These are phyloP conservation scores for Chalciporus piperatus DNA, from an alignment of 768 basidiomycete genomes.

Conservation along the genomic window DNA sequence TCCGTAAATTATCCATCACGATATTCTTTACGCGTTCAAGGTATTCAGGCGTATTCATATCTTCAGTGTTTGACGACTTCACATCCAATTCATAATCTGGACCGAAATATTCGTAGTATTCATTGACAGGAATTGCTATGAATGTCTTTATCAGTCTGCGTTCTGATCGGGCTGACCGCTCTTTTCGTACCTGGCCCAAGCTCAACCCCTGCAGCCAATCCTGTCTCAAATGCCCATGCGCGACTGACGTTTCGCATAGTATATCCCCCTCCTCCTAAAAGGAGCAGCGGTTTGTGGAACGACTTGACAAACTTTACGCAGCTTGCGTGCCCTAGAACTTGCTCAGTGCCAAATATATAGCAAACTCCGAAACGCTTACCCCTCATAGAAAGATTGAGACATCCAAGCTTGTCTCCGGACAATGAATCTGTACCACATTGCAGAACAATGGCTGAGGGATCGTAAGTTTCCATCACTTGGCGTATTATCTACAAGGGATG, in stretches of 20 bases:
- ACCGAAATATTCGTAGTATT: conserved; percentile 99
- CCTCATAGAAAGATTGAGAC: conserved; percentile 94
- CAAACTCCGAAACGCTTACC: conserved; percentile 39
- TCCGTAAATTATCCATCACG: conserved; percentile 86
- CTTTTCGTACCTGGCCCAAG: conserved; percentile 65
- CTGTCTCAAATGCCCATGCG: conserved; percentile 98
- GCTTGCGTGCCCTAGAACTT: conserved; percentile 79
- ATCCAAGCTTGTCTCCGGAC: conserved; percentile 93
- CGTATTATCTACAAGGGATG: conserved; percentile 69
- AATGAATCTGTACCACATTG: conserved; percentile 98
- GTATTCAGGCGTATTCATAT: conserved; percentile 91
- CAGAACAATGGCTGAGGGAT: conserved; percentile 91
- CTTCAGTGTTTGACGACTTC: conserved; percentile 90
- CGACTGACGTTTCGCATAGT: conserved; percentile 98
- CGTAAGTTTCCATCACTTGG: conserved; percentile 92
- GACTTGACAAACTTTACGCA: conserved; percentile 97
- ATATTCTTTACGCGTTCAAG: conserved; percentile 90
- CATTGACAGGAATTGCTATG: conserved; percentile 95
- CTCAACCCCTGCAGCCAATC: conserved; percentile 95
- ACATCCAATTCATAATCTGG: conserved; percentile 97
- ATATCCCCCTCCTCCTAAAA: conserved; percentile 97
- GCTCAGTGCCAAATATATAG: neutral
- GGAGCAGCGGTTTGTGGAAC: conserved; percentile 88
- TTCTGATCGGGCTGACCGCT: neutral
- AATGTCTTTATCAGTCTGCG: conserved; percentile 3